phyloP scores from a whole-genome alignment of 2,329 filamentous ascomycete species.

The Seiridium cupressi region DNA sequence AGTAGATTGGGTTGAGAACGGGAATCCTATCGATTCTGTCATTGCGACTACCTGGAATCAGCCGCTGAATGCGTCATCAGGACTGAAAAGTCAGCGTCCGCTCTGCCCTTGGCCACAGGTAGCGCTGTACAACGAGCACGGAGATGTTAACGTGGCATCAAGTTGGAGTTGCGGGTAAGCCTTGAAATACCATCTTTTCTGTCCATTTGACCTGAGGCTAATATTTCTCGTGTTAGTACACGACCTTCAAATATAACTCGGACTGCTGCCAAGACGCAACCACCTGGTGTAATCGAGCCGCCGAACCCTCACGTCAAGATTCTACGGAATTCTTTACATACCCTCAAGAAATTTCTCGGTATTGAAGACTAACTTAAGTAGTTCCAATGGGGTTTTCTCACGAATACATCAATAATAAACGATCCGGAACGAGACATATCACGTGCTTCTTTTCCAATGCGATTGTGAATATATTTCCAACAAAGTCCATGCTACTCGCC shows the following conservation, averaged over 20 bases:
- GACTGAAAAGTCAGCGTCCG: constrained; percentile 41
- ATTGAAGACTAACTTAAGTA: too few relatives aligned
- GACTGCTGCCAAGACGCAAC: too few relatives aligned
- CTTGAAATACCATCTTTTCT: neutral
- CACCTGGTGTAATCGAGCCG: too few relatives aligned
- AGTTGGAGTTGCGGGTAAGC: constrained; percentile 34
- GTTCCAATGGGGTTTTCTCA: too few relatives aligned
- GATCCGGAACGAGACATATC: too few relatives aligned
- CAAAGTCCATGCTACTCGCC: too few relatives aligned
- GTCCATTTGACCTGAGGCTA: neutral
- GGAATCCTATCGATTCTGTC: constrained; percentile 26
- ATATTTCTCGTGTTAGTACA: neutral
- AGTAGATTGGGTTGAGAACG: constrained; percentile 35
- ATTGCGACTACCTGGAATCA: constrained; percentile 32
- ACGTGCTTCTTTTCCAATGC: too few relatives aligned
- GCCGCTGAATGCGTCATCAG: constrained; percentile 24
- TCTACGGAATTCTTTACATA: too few relatives aligned
- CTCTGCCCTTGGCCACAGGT: constrained; percentile 41
- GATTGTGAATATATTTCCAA: too few relatives aligned
- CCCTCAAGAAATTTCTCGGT: too few relatives aligned
- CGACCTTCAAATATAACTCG: neutral
- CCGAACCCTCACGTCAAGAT: too few relatives aligned
- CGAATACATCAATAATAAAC: too few relatives aligned
- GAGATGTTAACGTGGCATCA: constrained; percentile 28
- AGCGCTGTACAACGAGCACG: constrained; percentile 31